Conservation (phyloP, 1,284 basidiomycete species). For the Sporisorium reilianum region DNA sequence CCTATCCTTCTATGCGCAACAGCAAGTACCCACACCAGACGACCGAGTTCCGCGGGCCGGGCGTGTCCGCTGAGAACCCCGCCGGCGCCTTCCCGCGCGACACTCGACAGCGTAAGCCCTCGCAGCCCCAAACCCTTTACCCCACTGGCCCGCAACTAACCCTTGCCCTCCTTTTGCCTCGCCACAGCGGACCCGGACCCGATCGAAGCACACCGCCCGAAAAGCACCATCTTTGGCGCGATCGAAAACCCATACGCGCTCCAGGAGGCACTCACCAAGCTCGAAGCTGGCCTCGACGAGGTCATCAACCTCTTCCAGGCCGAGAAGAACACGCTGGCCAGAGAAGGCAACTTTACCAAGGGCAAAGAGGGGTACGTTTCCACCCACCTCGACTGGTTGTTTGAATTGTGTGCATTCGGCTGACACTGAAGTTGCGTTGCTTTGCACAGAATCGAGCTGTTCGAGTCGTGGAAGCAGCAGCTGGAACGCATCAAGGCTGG, state of each 20-base stretch:
- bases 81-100: slow-evolving; percentile 50
- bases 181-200: slow-evolving; percentile 38
- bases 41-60: slow-evolving; percentile 43
- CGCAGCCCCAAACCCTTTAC: too few relatives aligned
- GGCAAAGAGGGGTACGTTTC: slow-evolving; percentile 57
- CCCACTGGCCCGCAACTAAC: not conserved
- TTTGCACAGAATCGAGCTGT: slow-evolving; percentile 36
- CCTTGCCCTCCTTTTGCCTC: not conserved
- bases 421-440: not conserved
- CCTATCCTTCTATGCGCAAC: not conserved
- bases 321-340: slow-evolving; percentile 56
- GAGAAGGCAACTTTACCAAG: slow-evolving; percentile 55
- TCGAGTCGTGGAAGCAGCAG: slow-evolving; percentile 58
- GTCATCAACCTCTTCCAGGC: slow-evolving; percentile 58
- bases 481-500: slow-evolving; percentile 58
- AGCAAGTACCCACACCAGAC: slow-evolving; percentile 49
- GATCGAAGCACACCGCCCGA: slow-evolving; percentile 31
- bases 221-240: slow-evolving; percentile 49
- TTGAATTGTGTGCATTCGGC: not conserved
- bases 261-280: slow-evolving; percentile 52
- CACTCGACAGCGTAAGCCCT: slow-evolving; percentile 37
- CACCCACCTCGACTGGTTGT: not conserved
- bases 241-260: slow-evolving; percentile 64
- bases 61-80: slow-evolving; percentile 46
- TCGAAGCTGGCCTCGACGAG: slow-evolving; percentile 58